These are phyloP conservation scores for Tuber melanosporum DNA, from an alignment of 495 filamentous ascomycete species.

Conservation along the genomic window DNA sequence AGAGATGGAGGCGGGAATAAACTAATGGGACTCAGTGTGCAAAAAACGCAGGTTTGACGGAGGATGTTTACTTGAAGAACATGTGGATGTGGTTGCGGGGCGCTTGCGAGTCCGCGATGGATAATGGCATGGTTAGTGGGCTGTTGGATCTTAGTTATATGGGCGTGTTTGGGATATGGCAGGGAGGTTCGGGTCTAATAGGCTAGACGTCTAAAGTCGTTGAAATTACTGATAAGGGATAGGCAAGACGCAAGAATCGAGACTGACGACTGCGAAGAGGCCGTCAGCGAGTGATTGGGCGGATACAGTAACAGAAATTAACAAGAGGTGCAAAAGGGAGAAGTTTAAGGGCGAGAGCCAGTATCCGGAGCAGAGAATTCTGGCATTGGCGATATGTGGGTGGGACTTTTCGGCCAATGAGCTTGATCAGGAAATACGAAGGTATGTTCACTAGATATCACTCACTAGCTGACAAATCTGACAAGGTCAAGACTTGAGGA, in stretches of 20 bases:
- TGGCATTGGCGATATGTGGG: conserved; percentile 72
- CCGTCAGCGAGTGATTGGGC: conserved; percentile 44
- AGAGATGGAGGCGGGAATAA: conserved; percentile 1
- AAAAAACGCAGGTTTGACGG: conserved; percentile 25
- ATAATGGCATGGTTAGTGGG: conserved; percentile 66
- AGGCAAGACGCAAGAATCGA: conserved; percentile 15
- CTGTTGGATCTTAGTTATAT: conserved; percentile 76
- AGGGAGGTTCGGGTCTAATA: conserved; percentile 56
- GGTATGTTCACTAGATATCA: conserved; percentile 2
- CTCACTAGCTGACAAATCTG: neutral
- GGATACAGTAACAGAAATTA: conserved; percentile 51
- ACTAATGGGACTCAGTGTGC: conserved; percentile 9
- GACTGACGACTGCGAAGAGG: conserved; percentile 10
- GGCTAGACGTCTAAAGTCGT: neutral
- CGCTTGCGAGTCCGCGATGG: conserved; percentile 57
- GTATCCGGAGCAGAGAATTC: conserved; percentile 65
- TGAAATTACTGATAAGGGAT: neutral
- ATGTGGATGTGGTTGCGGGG: conserved; percentile 47
- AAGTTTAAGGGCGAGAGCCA: conserved; percentile 51
- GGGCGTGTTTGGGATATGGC: conserved; percentile 76
- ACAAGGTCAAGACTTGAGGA: conserved; percentile 46
- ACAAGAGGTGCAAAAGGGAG: conserved; percentile 47
- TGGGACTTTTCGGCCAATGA: conserved; percentile 57
- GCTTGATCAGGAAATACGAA: conserved; percentile 46
- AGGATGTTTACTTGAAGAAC: conserved; percentile 30